These are phyloP conservation scores for Ophidiomyces ophidiicola DNA, from an alignment of 2,329 filamentous ascomycete species.

Conservation along the genomic window DNA sequence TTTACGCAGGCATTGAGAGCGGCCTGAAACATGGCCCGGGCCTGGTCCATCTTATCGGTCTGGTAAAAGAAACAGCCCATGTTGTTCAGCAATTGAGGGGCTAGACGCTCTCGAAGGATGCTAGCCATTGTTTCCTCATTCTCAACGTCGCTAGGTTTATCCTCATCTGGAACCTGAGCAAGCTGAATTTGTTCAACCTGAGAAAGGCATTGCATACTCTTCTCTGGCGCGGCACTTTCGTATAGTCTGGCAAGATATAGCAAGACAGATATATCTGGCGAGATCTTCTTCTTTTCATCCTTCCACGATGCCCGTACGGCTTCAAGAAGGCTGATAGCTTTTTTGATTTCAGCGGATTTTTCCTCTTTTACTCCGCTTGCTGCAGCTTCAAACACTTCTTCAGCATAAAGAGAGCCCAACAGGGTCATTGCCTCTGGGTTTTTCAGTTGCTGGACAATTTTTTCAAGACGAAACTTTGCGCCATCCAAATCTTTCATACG, in stretches of 20 bases:
- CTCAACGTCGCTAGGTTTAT: conserved; percentile 48
- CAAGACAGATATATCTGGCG: conserved; percentile 73
- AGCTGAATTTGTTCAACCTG: conserved; percentile 87
- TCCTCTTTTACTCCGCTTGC: conserved; percentile 74
- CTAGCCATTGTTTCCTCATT: conserved; percentile 47
- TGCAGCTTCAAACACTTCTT: conserved; percentile 79
- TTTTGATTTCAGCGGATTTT: conserved; percentile 71
- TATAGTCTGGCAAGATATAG: conserved; percentile 87
- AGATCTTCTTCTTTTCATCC: conserved; percentile 72
- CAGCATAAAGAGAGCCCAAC: conserved; percentile 80
- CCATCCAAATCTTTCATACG: conserved; percentile 74
- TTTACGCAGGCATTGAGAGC: conserved; percentile 78
- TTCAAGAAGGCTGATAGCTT: conserved; percentile 75
- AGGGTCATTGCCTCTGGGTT: conserved; percentile 82
- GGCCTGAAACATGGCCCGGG: conserved; percentile 82
- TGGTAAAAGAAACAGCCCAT: conserved; percentile 94
- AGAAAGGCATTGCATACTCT: conserved; percentile 78
- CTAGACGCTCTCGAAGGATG: conserved; percentile 62
- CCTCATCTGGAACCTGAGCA: conserved; percentile 60
- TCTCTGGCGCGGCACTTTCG: conserved; percentile 72
- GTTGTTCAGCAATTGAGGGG: conserved; percentile 89
- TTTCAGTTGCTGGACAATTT: conserved; percentile 78
- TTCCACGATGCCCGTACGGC: conserved; percentile 80
- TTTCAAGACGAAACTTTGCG: conserved; percentile 86
- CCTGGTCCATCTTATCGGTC: conserved; percentile 64